Evolutionary conservation across 2,329 filamentous ascomycete genomes (phyloP), one percentile per base, ranked within the genome.

Genomic region (Davidsoniella eucalypti): DNA sequence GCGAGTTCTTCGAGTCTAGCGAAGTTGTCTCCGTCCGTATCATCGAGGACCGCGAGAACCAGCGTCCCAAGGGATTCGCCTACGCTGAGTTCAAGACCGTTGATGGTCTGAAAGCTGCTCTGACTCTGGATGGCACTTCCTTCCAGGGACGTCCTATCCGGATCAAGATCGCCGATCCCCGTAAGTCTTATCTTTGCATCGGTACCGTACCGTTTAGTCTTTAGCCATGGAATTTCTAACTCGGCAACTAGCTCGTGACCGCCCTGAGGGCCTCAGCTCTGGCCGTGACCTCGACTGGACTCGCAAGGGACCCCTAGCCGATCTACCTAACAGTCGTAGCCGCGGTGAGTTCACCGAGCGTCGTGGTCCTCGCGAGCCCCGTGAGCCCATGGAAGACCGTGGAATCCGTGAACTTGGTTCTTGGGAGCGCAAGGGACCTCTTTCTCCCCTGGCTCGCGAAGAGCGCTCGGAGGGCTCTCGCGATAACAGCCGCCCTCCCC

Each of bases 1-100:
- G 75, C 58, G 84, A 87, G 48, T 92, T 96, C 62, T 94, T 98
- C 62, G 69, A 73, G 48, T 85, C 75, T 51, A 95, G 90, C 65
- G 76, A 87, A 56, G 82, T 95, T 58, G 84, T 84, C 57, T 95
- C 80, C 63, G 87, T 98, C 57, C 85, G 92, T 60, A 87, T 98
- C 60, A 94, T 98, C 56, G 90, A 95, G 70, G 93, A 98, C 67
- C 92, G 90, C 63, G 75, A 94, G 64, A 84, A 92, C 63, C 80
- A 83, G 66, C 87, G 88, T 61, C 92, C 92, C 57, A 98, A 98
- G 72, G 92, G 92, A 45, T 98, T 98, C 61, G 92, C 90, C 55
- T 98, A 98, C 64, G 90, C 94, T 57, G 92, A 98, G 66, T 98
- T 98, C 61, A 79, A 74, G 57, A 82, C 79, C 47, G 69, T 92